A percentile compares a stretch with the other conserved stretches of the same genome.
Evolutionary conservation across 331 rosid genomes (phyloP).

Genomic region (Spiraea crenata): DNA sequence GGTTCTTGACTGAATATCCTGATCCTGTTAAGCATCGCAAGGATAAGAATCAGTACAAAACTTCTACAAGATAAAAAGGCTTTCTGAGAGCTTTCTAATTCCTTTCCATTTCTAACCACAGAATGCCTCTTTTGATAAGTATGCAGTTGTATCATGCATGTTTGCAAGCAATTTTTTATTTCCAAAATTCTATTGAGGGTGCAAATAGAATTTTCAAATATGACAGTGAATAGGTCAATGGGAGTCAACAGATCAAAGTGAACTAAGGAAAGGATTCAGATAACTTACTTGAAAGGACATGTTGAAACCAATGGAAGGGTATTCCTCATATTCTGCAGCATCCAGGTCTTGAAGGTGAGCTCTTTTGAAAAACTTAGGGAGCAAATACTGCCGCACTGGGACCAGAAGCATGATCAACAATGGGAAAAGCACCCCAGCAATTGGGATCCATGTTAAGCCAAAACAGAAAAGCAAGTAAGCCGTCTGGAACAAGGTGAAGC

Average conservation of each 20-base stretch:
- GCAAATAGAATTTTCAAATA: neutral
- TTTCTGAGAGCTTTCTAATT: neutral
- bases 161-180: neutral
- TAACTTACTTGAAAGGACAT: constrained; percentile 70
- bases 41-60: constrained; percentile 25
- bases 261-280: constrained; percentile 9
- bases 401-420: constrained; percentile 97
- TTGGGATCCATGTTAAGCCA: constrained; percentile 95
- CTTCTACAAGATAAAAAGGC: constrained; percentile 7
- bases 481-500: constrained; percentile 85
- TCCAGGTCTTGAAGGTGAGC: constrained; percentile 95
- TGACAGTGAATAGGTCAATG: neutral
- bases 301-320: constrained; percentile 78
- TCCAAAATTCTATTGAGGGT: neutral
- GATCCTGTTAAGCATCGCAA: constrained; percentile 38
- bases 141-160: neutral
- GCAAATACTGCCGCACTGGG: constrained; percentile 87
- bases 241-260: neutral
- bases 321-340: constrained; percentile 90
- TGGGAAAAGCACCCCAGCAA: constrained; percentile 96
- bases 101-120: neutral
- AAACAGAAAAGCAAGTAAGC: constrained; percentile 81
- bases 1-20: constrained; percentile 50
- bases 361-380: constrained; percentile 78
- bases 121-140: too few relatives aligned